Evolutionary conservation across 768 basidiomycete genomes (phyloP).

Genomic region (Cystoderma amianthinum): DNA sequence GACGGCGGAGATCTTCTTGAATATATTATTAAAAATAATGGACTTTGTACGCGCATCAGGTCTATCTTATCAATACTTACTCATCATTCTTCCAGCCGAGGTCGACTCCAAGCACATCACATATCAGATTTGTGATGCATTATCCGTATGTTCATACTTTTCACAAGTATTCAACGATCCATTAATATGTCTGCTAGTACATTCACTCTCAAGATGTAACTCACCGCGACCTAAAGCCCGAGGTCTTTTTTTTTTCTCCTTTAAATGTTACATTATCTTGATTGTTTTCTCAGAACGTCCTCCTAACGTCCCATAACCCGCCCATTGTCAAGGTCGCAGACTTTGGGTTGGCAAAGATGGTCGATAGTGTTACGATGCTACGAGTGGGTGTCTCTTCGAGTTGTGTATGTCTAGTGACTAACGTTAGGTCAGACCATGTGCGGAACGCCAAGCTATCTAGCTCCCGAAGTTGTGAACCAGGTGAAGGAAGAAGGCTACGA

Average conservation of each 20-base stretch:
- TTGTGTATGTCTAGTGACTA: slow-evolving; percentile 3
- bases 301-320: slow-evolving; percentile 66
- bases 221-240: slow-evolving; percentile 93
- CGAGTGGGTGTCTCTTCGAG: slow-evolving; percentile 45
- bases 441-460: slow-evolving; percentile 91
- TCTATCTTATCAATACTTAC: background rate
- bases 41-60: slow-evolving; percentile 43
- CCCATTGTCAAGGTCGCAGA: slow-evolving; percentile 87
- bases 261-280: background rate
- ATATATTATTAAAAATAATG: slow-evolving; percentile 55
- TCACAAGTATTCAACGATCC: background rate
- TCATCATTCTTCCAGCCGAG: slow-evolving; percentile 33
- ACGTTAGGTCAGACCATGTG: slow-evolving; percentile 84
- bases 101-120: slow-evolving; percentile 60
- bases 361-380: slow-evolving; percentile 71
- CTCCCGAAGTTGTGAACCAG: slow-evolving; percentile 83
- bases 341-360: slow-evolving; percentile 93
- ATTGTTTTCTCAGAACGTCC: slow-evolving; percentile 54
- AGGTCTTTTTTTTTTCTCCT: slow-evolving; percentile 31
- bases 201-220: slow-evolving; percentile 73
- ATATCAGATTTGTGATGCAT: slow-evolving; percentile 76
- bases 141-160: slow-evolving; percentile 49
- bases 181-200: slow-evolving; percentile 28
- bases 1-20: slow-evolving; percentile 88
- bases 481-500: slow-evolving; percentile 68